Base-by-base conservation (phyloP, 306 rosid species). In the Neltuma alba region DNA sequence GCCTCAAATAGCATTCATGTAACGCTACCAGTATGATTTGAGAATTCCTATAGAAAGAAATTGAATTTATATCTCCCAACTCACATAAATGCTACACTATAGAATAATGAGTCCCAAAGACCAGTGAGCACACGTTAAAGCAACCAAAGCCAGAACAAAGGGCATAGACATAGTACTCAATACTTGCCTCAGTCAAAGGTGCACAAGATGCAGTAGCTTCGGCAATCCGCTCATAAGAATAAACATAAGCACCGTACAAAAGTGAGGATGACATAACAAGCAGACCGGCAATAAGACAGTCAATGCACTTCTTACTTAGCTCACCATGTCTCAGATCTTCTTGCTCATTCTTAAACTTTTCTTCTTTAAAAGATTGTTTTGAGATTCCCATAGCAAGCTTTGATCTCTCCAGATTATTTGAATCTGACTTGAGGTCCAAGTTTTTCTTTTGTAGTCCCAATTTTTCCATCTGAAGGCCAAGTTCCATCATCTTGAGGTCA, bases 281-380 rank as follows among this genome's bases (percentile, higher is more conserved):
- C 77, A 93, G 80, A 88, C 99, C 94, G 20, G 93, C 83, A 76
- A 93, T 94, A 63, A 95, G 97, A 72, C 94, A 91, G 85, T 95
- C 98, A 4, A 87, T 77, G 82, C 96, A 91, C 86, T 74, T 92
- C 81, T 60, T 89, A 44, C 79, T 88, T 52, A 95, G 96, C 74
- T 95, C 99, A 33, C 85, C 76, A n/a, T 92, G 54, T 82, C 91
- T 85, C 0, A 38, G 77, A 58, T 95, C 98, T 89, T 91, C 98
- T 83, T 89, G 40, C 80, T 89, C 89, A 71, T 14, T 95, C 88
- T 92, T 87, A 83, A 95, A 90, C 83, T 91, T 91, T 83, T 91
- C 96, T 38, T 80, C 85, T 88, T 79, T 85, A 61, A 95, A 95
- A 38, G 91, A 89, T 40, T 87, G 87, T 87, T 91, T 91, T 28